phyloP scores from a whole-genome alignment of 1,284 basidiomycete species.

The Spongiforma sp. region DNA sequence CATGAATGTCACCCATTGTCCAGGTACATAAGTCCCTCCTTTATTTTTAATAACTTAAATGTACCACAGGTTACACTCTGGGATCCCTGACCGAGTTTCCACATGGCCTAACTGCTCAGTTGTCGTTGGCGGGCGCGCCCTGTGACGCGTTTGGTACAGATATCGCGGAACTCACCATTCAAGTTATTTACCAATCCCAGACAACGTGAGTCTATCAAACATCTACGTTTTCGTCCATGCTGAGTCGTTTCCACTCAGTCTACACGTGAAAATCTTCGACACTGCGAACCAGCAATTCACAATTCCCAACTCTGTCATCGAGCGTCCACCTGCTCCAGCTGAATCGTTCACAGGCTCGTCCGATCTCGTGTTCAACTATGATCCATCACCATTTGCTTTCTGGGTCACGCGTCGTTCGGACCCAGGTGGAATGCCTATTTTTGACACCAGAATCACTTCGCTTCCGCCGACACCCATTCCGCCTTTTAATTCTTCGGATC shows the following conservation, averaged over 20 bases:
- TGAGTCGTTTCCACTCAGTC: constrained; percentile 40
- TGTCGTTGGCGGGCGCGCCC: constrained; percentile 60
- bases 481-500: constrained; percentile 50
- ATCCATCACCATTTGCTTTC: constrained; percentile 71
- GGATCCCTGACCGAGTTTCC: constrained; percentile 48
- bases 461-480: constrained; percentile 60
- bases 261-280: constrained; percentile 83
- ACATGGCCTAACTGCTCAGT: constrained; percentile 59
- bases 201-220: constrained; percentile 40
- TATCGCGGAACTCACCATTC: constrained; percentile 62
- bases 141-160: constrained; percentile 81
- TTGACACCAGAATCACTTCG: constrained; percentile 71
- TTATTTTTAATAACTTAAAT: not conserved
- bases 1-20: constrained; percentile 35
- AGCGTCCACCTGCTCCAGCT: constrained; percentile 47
- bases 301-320: constrained; percentile 63
- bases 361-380: constrained; percentile 73
- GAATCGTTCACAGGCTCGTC: constrained; percentile 45
- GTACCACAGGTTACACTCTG: constrained; percentile 55
- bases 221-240: not conserved
- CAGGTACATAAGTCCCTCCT: constrained; percentile 26
- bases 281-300: constrained; percentile 69
- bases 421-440: constrained; percentile 62
- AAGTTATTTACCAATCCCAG: constrained; percentile 68
- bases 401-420: constrained; percentile 76